Percentiles rank a stretch among this genome's conserved stretches.
phyloP scores from a whole-genome alignment of 306 rosid genomes.

The Trichosanthes cucumerina region DNA sequence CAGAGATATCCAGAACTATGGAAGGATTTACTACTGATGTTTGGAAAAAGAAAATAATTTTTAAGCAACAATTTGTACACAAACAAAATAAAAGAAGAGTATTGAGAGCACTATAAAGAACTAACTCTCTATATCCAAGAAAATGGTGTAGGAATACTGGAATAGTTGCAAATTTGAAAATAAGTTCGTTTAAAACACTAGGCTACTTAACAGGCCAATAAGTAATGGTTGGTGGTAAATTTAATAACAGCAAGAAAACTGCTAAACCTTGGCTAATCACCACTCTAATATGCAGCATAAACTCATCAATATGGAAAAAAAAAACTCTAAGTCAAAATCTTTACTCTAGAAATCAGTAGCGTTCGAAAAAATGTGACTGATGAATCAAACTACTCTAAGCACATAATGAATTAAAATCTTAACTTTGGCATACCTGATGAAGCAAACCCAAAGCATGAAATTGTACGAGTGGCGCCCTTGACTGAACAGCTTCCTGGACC shows the following conservation, averaged over 20 bases:
- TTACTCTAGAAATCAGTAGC: not conserved
- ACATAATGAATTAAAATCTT: slow-evolving; percentile 13
- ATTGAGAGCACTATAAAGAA: not conserved
- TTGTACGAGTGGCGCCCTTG: slow-evolving; percentile 96
- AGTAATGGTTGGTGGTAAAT: not conserved
- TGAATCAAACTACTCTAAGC: not conserved
- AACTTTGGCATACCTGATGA: slow-evolving; percentile 61
- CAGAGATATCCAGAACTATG: not conserved
- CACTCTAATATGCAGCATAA: not conserved
- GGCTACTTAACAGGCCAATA: not conserved
- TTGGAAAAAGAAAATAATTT: not conserved
- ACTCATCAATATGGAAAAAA: not conserved
- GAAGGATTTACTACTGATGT: not conserved
- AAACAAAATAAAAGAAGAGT: not conserved
- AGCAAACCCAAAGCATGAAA: slow-evolving; percentile 92
- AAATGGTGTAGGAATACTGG: not conserved
- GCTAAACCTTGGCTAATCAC: slow-evolving; percentile 5
- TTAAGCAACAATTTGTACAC: not conserved
- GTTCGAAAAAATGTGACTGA: not conserved
- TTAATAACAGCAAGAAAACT: not conserved
- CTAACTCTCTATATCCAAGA: not conserved
- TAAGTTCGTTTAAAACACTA: not conserved
- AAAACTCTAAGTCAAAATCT: not conserved
- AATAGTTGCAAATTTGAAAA: not conserved
- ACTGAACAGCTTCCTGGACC: slow-evolving; percentile 98